Percentiles rank a stretch among this genome's conserved stretches.
These are phyloP conservation scores for Ganoderma boninense DNA, from an alignment of 1,284 basidiomycete species.

Conservation along the genomic window DNA sequence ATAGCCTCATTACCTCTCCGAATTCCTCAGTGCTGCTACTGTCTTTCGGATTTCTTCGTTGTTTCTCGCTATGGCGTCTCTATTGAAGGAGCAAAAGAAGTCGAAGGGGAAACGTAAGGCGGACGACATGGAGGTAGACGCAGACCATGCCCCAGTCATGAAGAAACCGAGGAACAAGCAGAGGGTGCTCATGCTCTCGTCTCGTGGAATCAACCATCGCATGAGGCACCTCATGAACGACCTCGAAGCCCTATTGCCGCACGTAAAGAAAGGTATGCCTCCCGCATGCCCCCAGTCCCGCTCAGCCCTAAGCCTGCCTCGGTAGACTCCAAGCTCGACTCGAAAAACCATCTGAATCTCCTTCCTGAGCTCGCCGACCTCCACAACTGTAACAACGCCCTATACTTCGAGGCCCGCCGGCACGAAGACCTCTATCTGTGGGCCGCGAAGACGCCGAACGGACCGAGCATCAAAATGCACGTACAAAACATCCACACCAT, in stretches of 20 bases:
- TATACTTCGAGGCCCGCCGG: slow-evolving; percentile 97
- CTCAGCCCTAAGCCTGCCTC: background rate
- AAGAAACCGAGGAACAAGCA: slow-evolving; percentile 83
- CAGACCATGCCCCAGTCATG: slow-evolving; percentile 43
- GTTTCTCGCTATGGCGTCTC: slow-evolving; percentile 46
- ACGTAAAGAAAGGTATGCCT: slow-evolving; percentile 92
- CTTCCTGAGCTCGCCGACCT: slow-evolving; percentile 98
- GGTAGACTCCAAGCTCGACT: slow-evolving; percentile 95
- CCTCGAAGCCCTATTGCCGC: slow-evolving; percentile 89
- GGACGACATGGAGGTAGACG: slow-evolving; percentile 62
- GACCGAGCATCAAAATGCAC: slow-evolving; percentile 96
- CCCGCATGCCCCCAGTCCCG: background rate
- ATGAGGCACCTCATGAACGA: slow-evolving; percentile 99
- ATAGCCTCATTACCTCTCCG: background rate
- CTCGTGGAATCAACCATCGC: slow-evolving; percentile 93
- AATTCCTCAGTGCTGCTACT: background rate
- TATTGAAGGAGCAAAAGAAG: slow-evolving; percentile 71
- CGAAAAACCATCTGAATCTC: slow-evolving; percentile 93
- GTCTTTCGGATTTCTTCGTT: background rate
- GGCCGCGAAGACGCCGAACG: slow-evolving; percentile 97
- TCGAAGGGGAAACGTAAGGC: slow-evolving; percentile 68
- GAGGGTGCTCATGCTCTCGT: slow-evolving; percentile 91
- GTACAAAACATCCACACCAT: slow-evolving; percentile 99
- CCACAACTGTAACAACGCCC: slow-evolving; percentile 96
- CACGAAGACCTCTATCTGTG: slow-evolving; percentile 98